Evolutionary conservation across 2,329 filamentous ascomycete genomes (phyloP).

Genomic region (Arachnomyces sp.): DNA sequence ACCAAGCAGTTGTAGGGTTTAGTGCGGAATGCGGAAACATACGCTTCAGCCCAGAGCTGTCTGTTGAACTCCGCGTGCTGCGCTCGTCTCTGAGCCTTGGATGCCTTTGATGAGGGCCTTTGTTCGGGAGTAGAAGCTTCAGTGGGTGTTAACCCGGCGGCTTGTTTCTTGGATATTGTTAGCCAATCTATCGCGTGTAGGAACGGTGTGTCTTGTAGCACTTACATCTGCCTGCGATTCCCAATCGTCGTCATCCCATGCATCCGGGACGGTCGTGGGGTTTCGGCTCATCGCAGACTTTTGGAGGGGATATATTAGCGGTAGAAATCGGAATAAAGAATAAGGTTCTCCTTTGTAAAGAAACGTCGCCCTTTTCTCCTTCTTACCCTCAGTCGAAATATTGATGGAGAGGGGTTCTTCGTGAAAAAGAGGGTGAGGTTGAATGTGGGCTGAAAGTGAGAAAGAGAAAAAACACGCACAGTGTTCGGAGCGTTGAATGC

Average conservation of each 20-base stretch:
- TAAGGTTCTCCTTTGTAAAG: too few relatives aligned
- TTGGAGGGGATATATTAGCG: neutral
- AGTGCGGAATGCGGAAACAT: slow-evolving; percentile 19
- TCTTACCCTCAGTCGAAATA: too few relatives aligned
- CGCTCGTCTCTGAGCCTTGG: slow-evolving; percentile 68
- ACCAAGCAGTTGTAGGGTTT: neutral
- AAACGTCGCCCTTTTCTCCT: too few relatives aligned
- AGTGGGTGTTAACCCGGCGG: slow-evolving; percentile 30
- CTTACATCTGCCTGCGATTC: slow-evolving; percentile 65
- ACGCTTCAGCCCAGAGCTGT: slow-evolving; percentile 85
- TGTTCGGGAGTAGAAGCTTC: slow-evolving; percentile 22
- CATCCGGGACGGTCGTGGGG: slow-evolving; percentile 57
- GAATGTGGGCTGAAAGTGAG: too few relatives aligned
- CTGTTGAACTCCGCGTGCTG: slow-evolving; percentile 76
- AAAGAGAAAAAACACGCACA: too few relatives aligned
- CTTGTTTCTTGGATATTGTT: slow-evolving; percentile 32
- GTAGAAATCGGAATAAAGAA: neutral
- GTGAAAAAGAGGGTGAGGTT: too few relatives aligned
- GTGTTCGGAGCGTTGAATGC: too few relatives aligned
- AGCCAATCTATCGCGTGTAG: slow-evolving; percentile 10
- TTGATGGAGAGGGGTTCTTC: too few relatives aligned
- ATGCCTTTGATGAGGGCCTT: slow-evolving; percentile 47
- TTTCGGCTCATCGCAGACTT: slow-evolving; percentile 31
- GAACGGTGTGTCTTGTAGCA: slow-evolving; percentile 6
- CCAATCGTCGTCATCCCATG: slow-evolving; percentile 85